Conservation (phyloP, 2,329 filamentous ascomycete species). For the Pseudogymnoascus sp. region DNA sequence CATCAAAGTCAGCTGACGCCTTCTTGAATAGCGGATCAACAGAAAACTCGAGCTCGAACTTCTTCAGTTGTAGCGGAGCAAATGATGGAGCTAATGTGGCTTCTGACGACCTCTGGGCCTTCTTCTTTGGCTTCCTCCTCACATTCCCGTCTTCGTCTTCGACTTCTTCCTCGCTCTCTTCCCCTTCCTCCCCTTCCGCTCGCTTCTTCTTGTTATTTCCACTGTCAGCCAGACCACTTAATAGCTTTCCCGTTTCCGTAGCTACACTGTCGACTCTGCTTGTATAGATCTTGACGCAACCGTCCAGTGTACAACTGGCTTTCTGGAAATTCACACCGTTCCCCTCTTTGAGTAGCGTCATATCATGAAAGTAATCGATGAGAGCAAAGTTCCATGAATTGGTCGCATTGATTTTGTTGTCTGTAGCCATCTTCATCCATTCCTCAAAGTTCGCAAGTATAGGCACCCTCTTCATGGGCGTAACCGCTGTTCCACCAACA, state of each 20-base stretch:
- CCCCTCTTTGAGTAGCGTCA: slow-evolving; percentile 92
- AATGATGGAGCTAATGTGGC: slow-evolving; percentile 89
- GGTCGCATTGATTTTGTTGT: slow-evolving; percentile 96
- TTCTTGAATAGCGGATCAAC: slow-evolving; percentile 99
- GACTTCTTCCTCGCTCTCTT: slow-evolving; percentile 54
- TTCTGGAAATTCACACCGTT: slow-evolving; percentile 98
- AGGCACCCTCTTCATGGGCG: slow-evolving; percentile 91
- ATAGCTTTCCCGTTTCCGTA: slow-evolving; percentile 88
- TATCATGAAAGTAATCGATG: slow-evolving; percentile 99
- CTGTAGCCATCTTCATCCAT: slow-evolving; percentile 99
- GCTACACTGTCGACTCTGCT: slow-evolving; percentile 97
- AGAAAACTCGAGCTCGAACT: slow-evolving; percentile 92
- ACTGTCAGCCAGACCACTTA: slow-evolving; percentile 88
- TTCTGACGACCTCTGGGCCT: slow-evolving; percentile 73
- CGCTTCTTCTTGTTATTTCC: slow-evolving; percentile 66
- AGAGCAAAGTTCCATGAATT: slow-evolving; percentile 99
- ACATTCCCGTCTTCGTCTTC: slow-evolving; percentile 47
- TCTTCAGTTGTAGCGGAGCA: slow-evolving; percentile 82
- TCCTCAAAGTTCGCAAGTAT: slow-evolving; percentile 98
- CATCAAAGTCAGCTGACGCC: slow-evolving; percentile 94
- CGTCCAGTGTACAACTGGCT: slow-evolving; percentile 92
- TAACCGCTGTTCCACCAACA: slow-evolving; percentile 68
- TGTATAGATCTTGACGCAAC: slow-evolving; percentile 98
- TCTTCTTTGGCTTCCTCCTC: slow-evolving; percentile 61
- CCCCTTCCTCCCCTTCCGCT: slow-evolving; percentile 50